A percentile compares a stretch with the other conserved stretches of the same genome.
These are phyloP conservation scores for Pilaira anomala DNA, from an alignment of 192 early-diverging fungal species.

Conservation along the genomic window DNA sequence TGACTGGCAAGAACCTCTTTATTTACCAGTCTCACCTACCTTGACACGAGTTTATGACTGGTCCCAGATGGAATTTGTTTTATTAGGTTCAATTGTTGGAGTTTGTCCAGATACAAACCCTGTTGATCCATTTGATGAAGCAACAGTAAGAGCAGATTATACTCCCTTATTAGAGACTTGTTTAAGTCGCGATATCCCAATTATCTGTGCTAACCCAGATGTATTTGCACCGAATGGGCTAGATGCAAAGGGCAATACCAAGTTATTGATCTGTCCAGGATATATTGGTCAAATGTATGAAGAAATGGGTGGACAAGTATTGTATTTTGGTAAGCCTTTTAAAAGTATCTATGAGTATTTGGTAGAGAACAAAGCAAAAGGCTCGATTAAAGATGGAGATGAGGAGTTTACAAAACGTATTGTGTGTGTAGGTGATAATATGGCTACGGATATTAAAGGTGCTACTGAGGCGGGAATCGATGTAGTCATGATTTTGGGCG, in stretches of 20 bases:
- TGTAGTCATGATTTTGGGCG: slow-evolving; percentile 26
- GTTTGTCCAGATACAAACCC: neutral
- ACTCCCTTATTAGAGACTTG: slow-evolving; percentile 16
- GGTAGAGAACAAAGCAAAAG: slow-evolving; percentile 3
- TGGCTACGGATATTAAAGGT: slow-evolving; percentile 30
- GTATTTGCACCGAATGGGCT: slow-evolving; percentile 30
- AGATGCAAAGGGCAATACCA: slow-evolving; percentile 16
- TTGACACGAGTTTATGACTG: slow-evolving; percentile 9
- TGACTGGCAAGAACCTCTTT: slow-evolving; percentile 25
- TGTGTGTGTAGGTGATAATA: slow-evolving; percentile 30
- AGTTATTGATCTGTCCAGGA: slow-evolving; percentile 20
- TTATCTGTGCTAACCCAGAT: slow-evolving; percentile 36
- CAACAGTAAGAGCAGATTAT: slow-evolving; percentile 18
- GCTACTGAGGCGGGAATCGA: slow-evolving; percentile 26
- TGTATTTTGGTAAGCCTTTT: slow-evolving; percentile 36
- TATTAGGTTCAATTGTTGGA: slow-evolving; percentile 20
- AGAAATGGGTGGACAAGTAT: slow-evolving; percentile 24
- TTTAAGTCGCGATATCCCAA: slow-evolving; percentile 8
- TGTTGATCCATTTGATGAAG: slow-evolving; percentile 10
- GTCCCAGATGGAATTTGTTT: slow-evolving; percentile 24
- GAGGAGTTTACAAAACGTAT: neutral
- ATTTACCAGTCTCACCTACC: slow-evolving; percentile 8
- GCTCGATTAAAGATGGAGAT: neutral
- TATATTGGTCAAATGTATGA: slow-evolving; percentile 31
- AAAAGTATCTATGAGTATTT: slow-evolving; percentile 29